Base-by-base conservation (phyloP, 108 stramenopile species). In the Hondaea fermentalgiana region DNA sequence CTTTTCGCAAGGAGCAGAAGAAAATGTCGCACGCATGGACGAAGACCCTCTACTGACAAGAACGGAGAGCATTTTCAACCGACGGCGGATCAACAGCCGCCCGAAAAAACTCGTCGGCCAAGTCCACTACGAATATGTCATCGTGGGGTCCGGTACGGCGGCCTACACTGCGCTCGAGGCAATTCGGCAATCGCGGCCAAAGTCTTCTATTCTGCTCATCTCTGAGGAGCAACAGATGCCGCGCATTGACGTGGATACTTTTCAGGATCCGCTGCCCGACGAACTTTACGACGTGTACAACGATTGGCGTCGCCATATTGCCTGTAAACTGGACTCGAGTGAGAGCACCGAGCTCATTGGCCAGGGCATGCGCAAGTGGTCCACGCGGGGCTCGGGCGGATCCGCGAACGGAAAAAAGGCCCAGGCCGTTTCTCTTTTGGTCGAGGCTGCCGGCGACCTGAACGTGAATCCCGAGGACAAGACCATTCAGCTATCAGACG, bases 111-210 rank as follows among this genome's bases (percentile, higher is more conserved):
- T 69, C 1, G 64, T 69, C 0, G 64, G 64, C 0, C 64, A 69
- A 23, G 64, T 69, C 21, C 76, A 83, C 51, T 83, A 83, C 51
- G 51, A 83, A 3, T 83, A 83, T 35, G 51, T 83, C 51, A 83
- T 83, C 23, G n/a, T 47, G 16, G 76, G 76, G 28, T 83, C 76
- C n/a, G 76, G 76, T 16, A 83, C 76, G 0, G 76, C 76, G n/a
- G 76, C 76, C 12, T 83, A 53, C 76, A 83, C 76, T 43, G 76
- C 76, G 28, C 76, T 83, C 76, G 76, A 83, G 51, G 76, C 76
- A 6, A 83, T 83, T 23, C 45, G 76, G 3, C 76, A 83, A 23
- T 53, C 51, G 45, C 76, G 76, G n/a, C 76, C 76, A 16, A 53
- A 35, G 51, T 47, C 76, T 12, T 53, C 76, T 6, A 53, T 83